Conservation (phyloP, 768 basidiomycete species). For the Cystofilobasidium bisporidii region DNA sequence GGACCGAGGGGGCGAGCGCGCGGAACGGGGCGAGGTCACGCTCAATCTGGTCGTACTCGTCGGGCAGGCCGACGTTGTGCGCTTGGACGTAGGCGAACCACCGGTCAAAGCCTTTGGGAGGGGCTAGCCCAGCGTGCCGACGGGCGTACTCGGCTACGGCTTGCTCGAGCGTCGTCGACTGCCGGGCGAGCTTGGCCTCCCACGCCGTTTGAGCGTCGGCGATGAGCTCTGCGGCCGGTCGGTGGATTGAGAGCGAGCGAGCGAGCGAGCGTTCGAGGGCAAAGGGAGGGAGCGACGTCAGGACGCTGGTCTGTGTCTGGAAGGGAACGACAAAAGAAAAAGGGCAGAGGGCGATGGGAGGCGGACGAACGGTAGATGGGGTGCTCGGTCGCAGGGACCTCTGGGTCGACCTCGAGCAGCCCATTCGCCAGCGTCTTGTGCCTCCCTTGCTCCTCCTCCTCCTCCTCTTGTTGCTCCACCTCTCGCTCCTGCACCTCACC, state of each 20-base stretch:
- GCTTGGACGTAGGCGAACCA: constrained; percentile 37
- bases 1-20: constrained; percentile 11
- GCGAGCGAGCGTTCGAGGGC: too few relatives aligned
- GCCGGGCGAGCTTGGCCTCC: constrained; percentile 34
- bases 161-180: constrained; percentile 33
- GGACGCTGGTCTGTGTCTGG: too few relatives aligned
- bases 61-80: constrained; percentile 34
- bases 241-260: too few relatives aligned
- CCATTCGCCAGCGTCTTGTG: constrained; percentile 34
- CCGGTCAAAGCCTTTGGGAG: constrained; percentile 38
- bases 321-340: too few relatives aligned
- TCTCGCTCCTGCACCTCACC: neutral
- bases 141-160: constrained; percentile 36
- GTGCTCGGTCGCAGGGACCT: constrained; percentile 36
- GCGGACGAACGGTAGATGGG: constrained; percentile 41
- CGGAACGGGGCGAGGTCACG: constrained; percentile 34
- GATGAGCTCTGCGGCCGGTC: constrained; percentile 31
- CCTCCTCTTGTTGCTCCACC: too few relatives aligned
- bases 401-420: constrained; percentile 40
- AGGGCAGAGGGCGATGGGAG: constrained; percentile 4
- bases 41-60: constrained; percentile 36
- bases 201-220: constrained; percentile 33
- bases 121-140: constrained; percentile 30
- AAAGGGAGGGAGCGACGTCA: too few relatives aligned
- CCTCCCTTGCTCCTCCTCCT: neutral